A percentile compares a stretch with the other conserved stretches of the same genome.
These are phyloP conservation scores for Eucalyptus decipiens DNA, from an alignment of 345 rosid species.

Conservation along the genomic window DNA sequence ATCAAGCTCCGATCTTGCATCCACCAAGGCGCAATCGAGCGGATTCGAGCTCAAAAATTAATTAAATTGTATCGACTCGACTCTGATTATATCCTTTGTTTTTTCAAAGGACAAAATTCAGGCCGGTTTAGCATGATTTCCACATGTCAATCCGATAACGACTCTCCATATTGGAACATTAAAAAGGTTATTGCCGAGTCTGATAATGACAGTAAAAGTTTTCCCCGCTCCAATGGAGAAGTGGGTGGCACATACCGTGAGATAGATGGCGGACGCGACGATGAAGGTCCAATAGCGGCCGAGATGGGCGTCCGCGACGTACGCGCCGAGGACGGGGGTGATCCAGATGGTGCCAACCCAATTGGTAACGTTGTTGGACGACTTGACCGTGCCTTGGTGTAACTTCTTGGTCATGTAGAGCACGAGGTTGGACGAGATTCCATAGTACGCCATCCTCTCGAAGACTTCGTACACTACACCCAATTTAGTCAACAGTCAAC, in stretches of 20 bases:
- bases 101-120: no score
- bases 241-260: conserved; percentile 17
- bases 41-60: not conserved
- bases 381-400: conserved; percentile 73
- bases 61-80: not conserved
- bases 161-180: not conserved
- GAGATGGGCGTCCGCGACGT: conserved; percentile 76
- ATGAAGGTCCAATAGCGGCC: conserved; percentile 88
- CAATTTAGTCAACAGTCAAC: not conserved
- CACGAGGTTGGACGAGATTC: conserved; percentile 73
- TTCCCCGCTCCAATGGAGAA: not conserved
- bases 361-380: conserved; percentile 86
- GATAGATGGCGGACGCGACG: conserved; percentile 37
- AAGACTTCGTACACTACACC: conserved; percentile 66
- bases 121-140: not conserved
- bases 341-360: conserved; percentile 91
- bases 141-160: not conserved
- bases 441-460: conserved; percentile 87
- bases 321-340: conserved; percentile 83
- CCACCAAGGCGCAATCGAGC: no score
- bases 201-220: not conserved
- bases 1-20: not conserved
- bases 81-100: not conserved
- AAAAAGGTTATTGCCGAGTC: not conserved
- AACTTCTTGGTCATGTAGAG: conserved; percentile 65